Evolutionary conservation across 139 green algal species (phyloP).

Genomic region (Closterium sp.): DNA sequence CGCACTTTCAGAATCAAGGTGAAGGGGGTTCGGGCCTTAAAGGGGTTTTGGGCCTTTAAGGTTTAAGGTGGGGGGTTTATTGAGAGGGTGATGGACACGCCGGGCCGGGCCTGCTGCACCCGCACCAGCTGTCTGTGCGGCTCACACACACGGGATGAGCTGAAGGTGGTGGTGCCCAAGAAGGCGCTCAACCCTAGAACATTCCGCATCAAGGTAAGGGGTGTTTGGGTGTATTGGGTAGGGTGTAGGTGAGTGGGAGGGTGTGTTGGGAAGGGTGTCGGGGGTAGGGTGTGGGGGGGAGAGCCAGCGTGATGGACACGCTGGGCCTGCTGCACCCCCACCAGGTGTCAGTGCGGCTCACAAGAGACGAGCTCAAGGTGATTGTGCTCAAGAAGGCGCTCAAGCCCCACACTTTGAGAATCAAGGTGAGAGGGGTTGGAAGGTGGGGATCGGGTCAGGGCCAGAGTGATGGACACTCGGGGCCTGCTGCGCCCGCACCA

Average conservation of each 20-base stretch:
- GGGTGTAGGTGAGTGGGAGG: slow-evolving; percentile 84
- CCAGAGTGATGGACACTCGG: slow-evolving; percentile 84
- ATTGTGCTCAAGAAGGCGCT: slow-evolving; percentile 57
- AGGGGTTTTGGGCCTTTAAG: background rate
- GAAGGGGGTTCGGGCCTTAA: background rate
- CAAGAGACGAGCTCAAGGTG: slow-evolving; percentile 66
- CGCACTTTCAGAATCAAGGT: slow-evolving; percentile 80
- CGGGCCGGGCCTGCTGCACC: slow-evolving; percentile 81
- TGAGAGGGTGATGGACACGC: slow-evolving; percentile 82
- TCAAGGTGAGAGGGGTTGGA: slow-evolving; percentile 42
- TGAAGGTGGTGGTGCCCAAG: slow-evolving; percentile 42
- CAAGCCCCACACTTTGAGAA: slow-evolving; percentile 83
- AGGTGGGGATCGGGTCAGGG: background rate
- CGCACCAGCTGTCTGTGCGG: slow-evolving; percentile 65
- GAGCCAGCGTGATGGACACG: slow-evolving; percentile 84
- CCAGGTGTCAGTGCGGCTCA: slow-evolving; percentile 69
- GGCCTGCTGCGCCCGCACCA: slow-evolving; percentile 80
- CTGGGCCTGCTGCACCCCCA: slow-evolving; percentile 86
- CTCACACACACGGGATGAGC: slow-evolving; percentile 70
- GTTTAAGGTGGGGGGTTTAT: background rate
- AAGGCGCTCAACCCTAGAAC: slow-evolving; percentile 78
- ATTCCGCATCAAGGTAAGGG: slow-evolving; percentile 68
- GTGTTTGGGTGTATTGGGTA: too few species aligned
- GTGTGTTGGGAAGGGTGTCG: slow-evolving; percentile 85
- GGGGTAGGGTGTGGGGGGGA: slow-evolving; percentile 69